Evolutionary conservation across 768 basidiomycete genomes (phyloP).

Genomic region (Phanerochaete carnosa): DNA sequence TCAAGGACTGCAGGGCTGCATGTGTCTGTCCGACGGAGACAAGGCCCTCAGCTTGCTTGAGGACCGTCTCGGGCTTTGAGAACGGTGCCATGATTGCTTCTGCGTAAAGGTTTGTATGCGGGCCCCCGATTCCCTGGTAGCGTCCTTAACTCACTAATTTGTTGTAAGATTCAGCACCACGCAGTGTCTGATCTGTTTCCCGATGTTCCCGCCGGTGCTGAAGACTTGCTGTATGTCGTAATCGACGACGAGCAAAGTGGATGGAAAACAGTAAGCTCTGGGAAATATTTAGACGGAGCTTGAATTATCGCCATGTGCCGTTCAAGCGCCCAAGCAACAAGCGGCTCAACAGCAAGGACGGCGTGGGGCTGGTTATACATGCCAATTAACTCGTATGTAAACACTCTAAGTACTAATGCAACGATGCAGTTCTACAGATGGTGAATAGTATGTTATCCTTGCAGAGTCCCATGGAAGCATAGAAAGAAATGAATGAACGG

Average conservation of each 20-base stretch:
- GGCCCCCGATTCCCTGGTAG: not conserved
- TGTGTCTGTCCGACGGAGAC: slow-evolving; percentile 89
- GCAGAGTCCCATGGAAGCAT: slow-evolving; percentile 8
- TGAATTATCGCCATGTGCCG: too few relatives aligned
- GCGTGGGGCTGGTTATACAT: too few relatives aligned
- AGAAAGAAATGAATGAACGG: slow-evolving; percentile 4
- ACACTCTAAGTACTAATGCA: slow-evolving; percentile 17
- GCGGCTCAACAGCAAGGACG: too few relatives aligned
- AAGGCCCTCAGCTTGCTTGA: slow-evolving; percentile 92
- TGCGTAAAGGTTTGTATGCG: not conserved
- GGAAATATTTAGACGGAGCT: not conserved
- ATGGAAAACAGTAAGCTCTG: not conserved
- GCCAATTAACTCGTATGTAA: slow-evolving; percentile 13
- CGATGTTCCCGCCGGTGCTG: not conserved
- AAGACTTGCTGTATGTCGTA: not conserved
- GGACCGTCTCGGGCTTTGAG: slow-evolving; percentile 85
- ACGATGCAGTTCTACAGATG: slow-evolving; percentile 4
- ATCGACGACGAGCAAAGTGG: not conserved
- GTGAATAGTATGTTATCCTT: not conserved
- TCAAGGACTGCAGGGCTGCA: slow-evolving; percentile 85
- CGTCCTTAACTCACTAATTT: not conserved
- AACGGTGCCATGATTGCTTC: slow-evolving; percentile 73
- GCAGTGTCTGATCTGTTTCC: not conserved
- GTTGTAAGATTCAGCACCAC: not conserved
- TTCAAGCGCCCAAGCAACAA: too few relatives aligned